Conservation (phyloP, 805 yeast species). For the Myxozyma neotropica region DNA sequence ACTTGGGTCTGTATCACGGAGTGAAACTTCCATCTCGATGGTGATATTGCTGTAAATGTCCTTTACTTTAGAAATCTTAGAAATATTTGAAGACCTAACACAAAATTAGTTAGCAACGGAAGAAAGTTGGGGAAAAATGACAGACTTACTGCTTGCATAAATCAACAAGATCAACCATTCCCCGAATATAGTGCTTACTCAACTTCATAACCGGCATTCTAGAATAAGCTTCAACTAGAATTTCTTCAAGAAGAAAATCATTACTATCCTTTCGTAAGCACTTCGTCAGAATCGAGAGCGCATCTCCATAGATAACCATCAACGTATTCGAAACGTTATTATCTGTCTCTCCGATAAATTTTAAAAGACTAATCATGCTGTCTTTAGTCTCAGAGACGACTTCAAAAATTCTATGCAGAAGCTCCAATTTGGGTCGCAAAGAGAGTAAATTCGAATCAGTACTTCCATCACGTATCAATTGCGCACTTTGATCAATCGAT, state of each 20-base stretch:
- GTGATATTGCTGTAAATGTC: background rate
- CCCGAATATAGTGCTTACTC: conserved; percentile 1
- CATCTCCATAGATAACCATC: conserved; percentile 8
- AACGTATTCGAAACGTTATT: background rate
- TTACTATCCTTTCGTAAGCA: background rate
- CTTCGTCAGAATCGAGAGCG: conserved; percentile 11
- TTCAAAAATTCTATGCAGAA: conserved; percentile 6
- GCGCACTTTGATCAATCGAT: background rate
- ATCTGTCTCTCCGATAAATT: background rate
- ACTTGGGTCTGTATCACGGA: background rate
- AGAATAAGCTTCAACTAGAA: background rate
- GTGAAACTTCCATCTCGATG: background rate
- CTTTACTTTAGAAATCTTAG: background rate
- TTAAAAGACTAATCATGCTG: background rate
- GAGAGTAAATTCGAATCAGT: background rate
- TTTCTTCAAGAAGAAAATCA: background rate
- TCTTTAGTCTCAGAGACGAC: background rate
- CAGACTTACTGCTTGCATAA: conserved; percentile 22
- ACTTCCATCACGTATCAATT: background rate
- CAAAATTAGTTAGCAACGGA: background rate
- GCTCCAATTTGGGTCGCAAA: conserved; percentile 11
- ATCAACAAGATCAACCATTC: conserved; percentile 24
- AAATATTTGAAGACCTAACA: background rate
- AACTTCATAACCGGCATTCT: conserved; percentile 1
- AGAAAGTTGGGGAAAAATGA: background rate